Base-by-base conservation (phyloP, 1,284 basidiomycete genomes). In the Boletus semigastroideus region DNA sequence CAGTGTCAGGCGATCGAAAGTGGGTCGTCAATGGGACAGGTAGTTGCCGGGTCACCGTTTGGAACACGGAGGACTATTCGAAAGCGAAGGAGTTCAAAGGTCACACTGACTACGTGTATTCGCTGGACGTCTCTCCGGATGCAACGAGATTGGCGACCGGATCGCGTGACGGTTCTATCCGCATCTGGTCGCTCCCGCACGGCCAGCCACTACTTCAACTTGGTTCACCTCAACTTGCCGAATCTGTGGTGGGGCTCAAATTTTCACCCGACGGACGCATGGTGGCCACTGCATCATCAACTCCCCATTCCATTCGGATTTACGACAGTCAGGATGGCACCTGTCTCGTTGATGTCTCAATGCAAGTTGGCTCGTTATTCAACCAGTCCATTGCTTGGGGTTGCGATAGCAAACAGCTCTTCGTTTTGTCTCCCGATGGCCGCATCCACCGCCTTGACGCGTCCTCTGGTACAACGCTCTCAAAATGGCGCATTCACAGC, bases 381-480 rank as follows among this genome's bases (percentile, higher is more conserved):
- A 57, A 56, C 25, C 37, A 47, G 20, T 53, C 45, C 2, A 17
- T 57, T 19, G 45, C 34, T 5, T 57, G 56, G 58, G 33, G 44
- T 0, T 4, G 13, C 20, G 34, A 55, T 33, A 30, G 39, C 36
- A 50, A 46, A 16, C 52, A 33, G 1, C 42, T 55, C 16, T 44
- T 49, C 10, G 28, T n/a, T 11, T n/a, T 49, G 5, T 48, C 46
- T 25, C 9, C 2, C 1, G 39, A 46, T 14, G 42, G 52, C 12
- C 9, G 42, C 22, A 34, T 55, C 30, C 2, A 25, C 30, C 25
- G 34, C 34, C 11, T 53, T 9, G 52, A 53, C 5, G 27, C 31
- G 16, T 42, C 50, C n/a, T 46, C 43, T 2, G 50, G 52, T 28
- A 20, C n/a, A 8, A 33, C 10, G 12, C 39, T 53, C 5, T 22